These are phyloP conservation scores for Chlamydomonas schloesseri DNA, from an alignment of 139 green algal genomes.

Conservation along the genomic window DNA sequence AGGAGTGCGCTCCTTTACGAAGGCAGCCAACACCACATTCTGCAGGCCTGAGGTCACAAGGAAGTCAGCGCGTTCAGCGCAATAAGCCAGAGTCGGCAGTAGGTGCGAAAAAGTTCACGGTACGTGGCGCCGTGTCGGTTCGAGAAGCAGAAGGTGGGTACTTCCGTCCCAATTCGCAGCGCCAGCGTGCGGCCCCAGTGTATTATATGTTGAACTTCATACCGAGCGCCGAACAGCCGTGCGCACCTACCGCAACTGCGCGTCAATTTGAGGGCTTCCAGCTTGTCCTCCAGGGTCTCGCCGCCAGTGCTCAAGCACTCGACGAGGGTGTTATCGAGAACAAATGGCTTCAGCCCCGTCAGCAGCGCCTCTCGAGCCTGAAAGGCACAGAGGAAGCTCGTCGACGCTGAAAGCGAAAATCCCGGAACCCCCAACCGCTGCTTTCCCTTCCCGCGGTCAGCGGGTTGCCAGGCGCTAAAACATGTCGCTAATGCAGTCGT, in stretches of 20 bases:
- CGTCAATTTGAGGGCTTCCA: background rate
- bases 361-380: background rate
- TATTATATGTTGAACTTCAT: too few relatives aligned
- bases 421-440: too few relatives aligned
- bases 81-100: background rate
- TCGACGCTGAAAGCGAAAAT: too few relatives aligned
- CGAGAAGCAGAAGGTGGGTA: too few relatives aligned
- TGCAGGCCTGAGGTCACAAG: background rate
- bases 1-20: background rate
- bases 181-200: too few relatives aligned
- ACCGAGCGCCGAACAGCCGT: too few relatives aligned
- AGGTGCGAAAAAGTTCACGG: background rate
- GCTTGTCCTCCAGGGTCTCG: background rate
- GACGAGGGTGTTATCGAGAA: background rate
- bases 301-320: background rate
- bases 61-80: background rate
- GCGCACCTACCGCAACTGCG: background rate
- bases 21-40: conserved; percentile 11
- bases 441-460: too few relatives aligned
- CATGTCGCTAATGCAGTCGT: too few relatives aligned
- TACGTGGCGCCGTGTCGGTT: background rate
- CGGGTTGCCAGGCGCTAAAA: too few relatives aligned
- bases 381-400: too few relatives aligned
- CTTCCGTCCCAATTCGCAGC: too few relatives aligned
- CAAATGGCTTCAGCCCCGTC: background rate